Evolutionary conservation across 2,329 filamentous ascomycete genomes (phyloP), one percentile per base, ranked within the genome.

Genomic region (Colletotrichum falcatum): DNA sequence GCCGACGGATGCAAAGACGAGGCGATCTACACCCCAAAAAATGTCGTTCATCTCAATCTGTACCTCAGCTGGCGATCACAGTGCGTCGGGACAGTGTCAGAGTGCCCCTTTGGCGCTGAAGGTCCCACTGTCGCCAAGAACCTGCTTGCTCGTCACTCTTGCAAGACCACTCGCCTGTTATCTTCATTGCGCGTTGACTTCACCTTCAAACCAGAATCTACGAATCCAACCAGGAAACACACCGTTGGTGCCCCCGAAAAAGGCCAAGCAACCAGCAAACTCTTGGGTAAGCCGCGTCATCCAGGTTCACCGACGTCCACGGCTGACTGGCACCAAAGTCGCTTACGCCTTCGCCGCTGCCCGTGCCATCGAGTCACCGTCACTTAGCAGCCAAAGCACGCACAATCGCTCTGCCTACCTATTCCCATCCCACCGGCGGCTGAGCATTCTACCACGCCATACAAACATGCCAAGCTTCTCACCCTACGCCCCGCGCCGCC

Each of bases 401-500:
- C 18, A 26, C 44, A 6, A 11, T 46, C 44, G 8, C 46, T 59
- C 23, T n/a, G n/a, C n/a, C n/a, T n/a, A n/a, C n/a, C n/a, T 33
- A 42, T 39, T 26, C 42, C 18, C 44, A 35, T 28, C 33, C 18
- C 23, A 20, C 35, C 23, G 26, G 44, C 44, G 20, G n/a, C 33
- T 30, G 33, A 42, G n/a, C 23, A 23, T 48, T 44, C 63, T 11
- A 20, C 11, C 42, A 18, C 53, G 23, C 39, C 39, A 51, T 12
- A 56, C 26, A 12, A 42, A 51, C 53, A 71, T 72, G 70, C 37
- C 56, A 18, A 65, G 39, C 26, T 18, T 39, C 33, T 61, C 63
- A 18, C 70, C 70, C 35, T 74, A 74, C 71, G 61, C 61, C 23
- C 71, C 54, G 20, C 64, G 66, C 28, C 55, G 46, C 26, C 68